Evolutionary conservation across 805 yeast species (phyloP).

Genomic region (Yarrowia porcina): DNA sequence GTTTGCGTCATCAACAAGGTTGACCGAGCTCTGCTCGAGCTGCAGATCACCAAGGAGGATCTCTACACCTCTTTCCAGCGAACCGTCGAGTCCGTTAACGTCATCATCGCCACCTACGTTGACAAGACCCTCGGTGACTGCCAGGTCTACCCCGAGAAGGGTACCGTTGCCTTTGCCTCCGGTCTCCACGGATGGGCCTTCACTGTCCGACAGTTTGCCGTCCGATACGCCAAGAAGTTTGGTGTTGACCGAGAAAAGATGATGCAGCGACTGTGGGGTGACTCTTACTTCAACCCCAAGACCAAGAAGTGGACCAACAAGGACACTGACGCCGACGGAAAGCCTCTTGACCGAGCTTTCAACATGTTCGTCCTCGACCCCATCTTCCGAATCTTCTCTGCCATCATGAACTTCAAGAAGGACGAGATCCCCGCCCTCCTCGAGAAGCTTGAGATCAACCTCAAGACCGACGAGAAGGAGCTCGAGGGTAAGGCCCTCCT

Average conservation of each 20-base stretch:
- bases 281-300: slow-evolving; percentile 99
- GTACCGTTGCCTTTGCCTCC: slow-evolving; percentile 99
- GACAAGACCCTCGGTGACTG: slow-evolving; percentile 90
- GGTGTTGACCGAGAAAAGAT: slow-evolving; percentile 97
- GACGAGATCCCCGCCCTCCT: slow-evolving; percentile 90
- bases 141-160: slow-evolving; percentile 98
- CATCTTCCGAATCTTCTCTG: slow-evolving; percentile 93
- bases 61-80: slow-evolving; percentile 97
- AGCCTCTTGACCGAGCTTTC: slow-evolving; percentile 97
- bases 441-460: slow-evolving; percentile 87
- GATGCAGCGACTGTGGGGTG: slow-evolving; percentile 99
- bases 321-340: slow-evolving; percentile 92
- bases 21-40: slow-evolving; percentile 98
- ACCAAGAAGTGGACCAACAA: slow-evolving; percentile 99
- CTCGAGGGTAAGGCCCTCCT: slow-evolving; percentile 98
- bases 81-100: slow-evolving; percentile 99
- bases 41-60: slow-evolving; percentile 98
- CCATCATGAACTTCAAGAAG: slow-evolving; percentile 99
- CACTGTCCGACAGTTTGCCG: slow-evolving; percentile 98
- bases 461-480: slow-evolving; percentile 96
- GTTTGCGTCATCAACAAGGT: slow-evolving; percentile 98
- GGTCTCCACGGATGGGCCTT: slow-evolving; percentile 99
- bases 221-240: slow-evolving; percentile 97
- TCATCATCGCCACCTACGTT: slow-evolving; percentile 90
- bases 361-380: slow-evolving; percentile 99